Conservation (phyloP, 331 rosid genomes). For the Phaseolus coccineus region DNA sequence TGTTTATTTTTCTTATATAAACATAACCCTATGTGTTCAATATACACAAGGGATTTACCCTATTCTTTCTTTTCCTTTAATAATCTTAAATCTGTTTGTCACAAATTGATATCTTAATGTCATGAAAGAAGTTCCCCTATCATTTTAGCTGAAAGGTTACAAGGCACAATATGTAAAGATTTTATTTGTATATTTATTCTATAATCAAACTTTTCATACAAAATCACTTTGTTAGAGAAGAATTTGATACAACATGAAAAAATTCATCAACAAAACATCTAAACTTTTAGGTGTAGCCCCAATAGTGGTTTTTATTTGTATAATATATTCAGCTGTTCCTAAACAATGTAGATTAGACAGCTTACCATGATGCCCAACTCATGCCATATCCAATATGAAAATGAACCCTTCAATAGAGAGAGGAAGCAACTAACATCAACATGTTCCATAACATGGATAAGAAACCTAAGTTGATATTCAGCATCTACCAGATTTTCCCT, state of each 20-base stretch:
- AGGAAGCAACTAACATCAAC: constrained; percentile 63
- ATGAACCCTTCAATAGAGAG: constrained; percentile 79
- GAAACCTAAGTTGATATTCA: constrained; percentile 88
- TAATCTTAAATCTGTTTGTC: constrained; percentile 10
- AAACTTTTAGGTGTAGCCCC: constrained; percentile 21
- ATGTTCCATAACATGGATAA: constrained; percentile 67
- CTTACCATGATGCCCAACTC: constrained; percentile 85
- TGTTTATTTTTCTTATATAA: no score
- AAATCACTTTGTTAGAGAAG: constrained; percentile 6
- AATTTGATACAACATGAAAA: constrained; percentile 7
- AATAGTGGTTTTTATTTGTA: constrained; percentile 3
- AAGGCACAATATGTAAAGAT: neutral
- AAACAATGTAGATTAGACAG: constrained; percentile 40
- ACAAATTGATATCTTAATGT: constrained; percentile 19
- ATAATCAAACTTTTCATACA: neutral
- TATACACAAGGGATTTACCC: no score
- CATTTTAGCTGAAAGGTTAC: constrained; percentile 16
- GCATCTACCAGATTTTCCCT: constrained; percentile 76
- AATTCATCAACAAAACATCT: neutral
- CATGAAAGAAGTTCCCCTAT: constrained; percentile 26
- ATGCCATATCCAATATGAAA: constrained; percentile 87
- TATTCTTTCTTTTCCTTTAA: no score
- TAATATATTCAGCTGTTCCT: constrained; percentile 23
- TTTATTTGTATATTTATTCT: constrained; percentile 4
- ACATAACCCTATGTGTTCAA: no score